Base-by-base conservation (phyloP, 257 asterid genomes). In the Oldenlandia corymbosa region DNA sequence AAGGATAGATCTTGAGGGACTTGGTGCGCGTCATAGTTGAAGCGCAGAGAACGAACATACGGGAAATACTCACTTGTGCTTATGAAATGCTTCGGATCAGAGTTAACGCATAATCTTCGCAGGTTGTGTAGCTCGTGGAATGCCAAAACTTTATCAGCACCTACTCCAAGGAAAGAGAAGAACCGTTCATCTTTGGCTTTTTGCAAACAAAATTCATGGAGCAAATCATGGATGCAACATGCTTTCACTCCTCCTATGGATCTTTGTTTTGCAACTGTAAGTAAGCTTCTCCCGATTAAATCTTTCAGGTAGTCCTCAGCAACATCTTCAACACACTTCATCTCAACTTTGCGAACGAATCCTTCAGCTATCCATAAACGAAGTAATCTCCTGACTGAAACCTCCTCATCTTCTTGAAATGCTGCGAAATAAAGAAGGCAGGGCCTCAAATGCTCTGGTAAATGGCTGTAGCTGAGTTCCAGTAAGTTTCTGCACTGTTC, bases 351-450 rank as follows among this genome's bases (percentile, higher is more conserved):
- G 1, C 2, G 61, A 4, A 51, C 10, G 8, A 65, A 37, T 13
- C 61, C 61, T 51, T 65, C 69, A n/a, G 69, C 61, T 24, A 36
- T 50, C 69, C 69, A 65, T 16, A 65, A 24, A 0, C 17, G 51
- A 20, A 8, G 1, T 45, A 65, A 65, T 18, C 37, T 65, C 26
- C 56, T 51, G 17, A 16, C 60, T 8, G 43, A 8, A n/a, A 65
- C n/a, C 18, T 34, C 46, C 2, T 1, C 2, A 32, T 65, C 61
- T 31, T 51, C 41, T 11, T 1, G 50, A 12, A 51, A 65, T 3
- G 61, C 16, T 30, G 37, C 52, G 24, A 65, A 65, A 51, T 52
- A 65, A 21, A 65, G 39, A 34, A 34, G 9, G 39, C 39, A 34
- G 4, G 39, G 39, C 39, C 39, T 34, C 9, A 34, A 34, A 57